A percentile compares a stretch with the other conserved stretches of the same genome.
phyloP scores from a whole-genome alignment of 257 asterid species.

The Agastache rugosa region DNA sequence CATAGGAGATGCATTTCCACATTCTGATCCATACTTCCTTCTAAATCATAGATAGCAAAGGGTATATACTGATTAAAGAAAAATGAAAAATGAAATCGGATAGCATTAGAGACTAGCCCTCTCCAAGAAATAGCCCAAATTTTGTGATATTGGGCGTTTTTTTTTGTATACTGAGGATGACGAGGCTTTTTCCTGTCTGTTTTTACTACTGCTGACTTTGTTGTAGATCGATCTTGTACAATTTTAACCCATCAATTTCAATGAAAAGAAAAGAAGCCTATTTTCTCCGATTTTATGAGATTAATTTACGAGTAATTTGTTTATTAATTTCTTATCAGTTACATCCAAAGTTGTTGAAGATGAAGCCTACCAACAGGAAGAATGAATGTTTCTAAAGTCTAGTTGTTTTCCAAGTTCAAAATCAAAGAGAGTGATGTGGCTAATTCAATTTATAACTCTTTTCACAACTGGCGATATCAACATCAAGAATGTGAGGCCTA shows the following conservation, averaged over 20 bases:
- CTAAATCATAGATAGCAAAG: not conserved
- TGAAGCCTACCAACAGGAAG: not conserved
- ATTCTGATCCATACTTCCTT: slow-evolving; percentile 44
- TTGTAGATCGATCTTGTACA: slow-evolving; percentile 40
- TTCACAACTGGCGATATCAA: slow-evolving; percentile 24
- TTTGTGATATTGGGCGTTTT: slow-evolving; percentile 53
- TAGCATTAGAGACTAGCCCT: slow-evolving; percentile 61
- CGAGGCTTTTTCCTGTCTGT: slow-evolving; percentile 49
- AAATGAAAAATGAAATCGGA: slow-evolving; percentile 27
- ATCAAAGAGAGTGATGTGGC: not conserved
- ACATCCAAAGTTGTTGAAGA: not conserved
- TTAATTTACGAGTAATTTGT: not conserved
- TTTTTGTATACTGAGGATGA: slow-evolving; percentile 53
- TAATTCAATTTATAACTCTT: not conserved
- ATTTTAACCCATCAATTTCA: slow-evolving; percentile 30
- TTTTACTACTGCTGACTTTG: slow-evolving; percentile 33
- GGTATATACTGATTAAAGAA: not conserved
- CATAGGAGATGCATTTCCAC: slow-evolving; percentile 83
- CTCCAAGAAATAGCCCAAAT: slow-evolving; percentile 57
- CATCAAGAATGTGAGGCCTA: not conserved
- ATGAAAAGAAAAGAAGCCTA: slow-evolving; percentile 10
- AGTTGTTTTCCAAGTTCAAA: slow-evolving; percentile 30
- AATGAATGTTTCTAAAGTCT: slow-evolving; percentile 29
- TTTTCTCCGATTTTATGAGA: not conserved
- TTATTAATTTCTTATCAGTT: not conserved